Conservation (phyloP, 768 basidiomycete genomes). For the Trametes gibbosa region DNA sequence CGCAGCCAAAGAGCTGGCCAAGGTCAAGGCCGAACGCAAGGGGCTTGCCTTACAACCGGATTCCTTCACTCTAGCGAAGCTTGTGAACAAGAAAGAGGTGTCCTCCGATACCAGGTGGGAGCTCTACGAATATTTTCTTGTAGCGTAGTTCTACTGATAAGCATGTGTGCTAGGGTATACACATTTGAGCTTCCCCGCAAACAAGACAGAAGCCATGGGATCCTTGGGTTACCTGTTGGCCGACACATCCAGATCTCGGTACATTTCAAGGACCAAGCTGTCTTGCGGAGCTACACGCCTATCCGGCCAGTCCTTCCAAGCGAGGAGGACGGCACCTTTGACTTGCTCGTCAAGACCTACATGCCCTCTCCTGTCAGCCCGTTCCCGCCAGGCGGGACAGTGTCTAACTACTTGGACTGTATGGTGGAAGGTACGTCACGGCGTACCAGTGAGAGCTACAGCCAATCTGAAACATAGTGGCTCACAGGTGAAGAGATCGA, state of each 20-base stretch:
- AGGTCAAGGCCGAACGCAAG: slow-evolving; percentile 21
- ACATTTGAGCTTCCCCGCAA: slow-evolving; percentile 21
- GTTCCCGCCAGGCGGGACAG: slow-evolving; percentile 23
- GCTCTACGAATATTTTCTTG: background rate
- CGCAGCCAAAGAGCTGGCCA: slow-evolving; percentile 16
- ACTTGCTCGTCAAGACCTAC: slow-evolving; percentile 27
- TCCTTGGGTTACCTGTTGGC: slow-evolving; percentile 20
- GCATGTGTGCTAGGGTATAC: slow-evolving; percentile 10
- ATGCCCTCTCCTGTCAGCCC: slow-evolving; percentile 12
- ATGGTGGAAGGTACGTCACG: slow-evolving; percentile 15
- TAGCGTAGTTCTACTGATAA: background rate
- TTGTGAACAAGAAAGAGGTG: slow-evolving; percentile 15
- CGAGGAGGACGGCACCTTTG: slow-evolving; percentile 25
- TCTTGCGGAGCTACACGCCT: slow-evolving; percentile 24
- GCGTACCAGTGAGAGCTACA: too few relatives aligned
- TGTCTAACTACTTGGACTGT: slow-evolving; percentile 25
- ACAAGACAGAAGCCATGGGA: slow-evolving; percentile 14
- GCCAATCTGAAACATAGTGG: background rate
- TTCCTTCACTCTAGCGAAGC: slow-evolving; percentile 19
- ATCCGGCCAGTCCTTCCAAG: slow-evolving; percentile 19
- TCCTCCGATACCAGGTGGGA: slow-evolving; percentile 21
- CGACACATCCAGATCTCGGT: slow-evolving; percentile 21
- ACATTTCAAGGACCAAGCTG: slow-evolving; percentile 24
- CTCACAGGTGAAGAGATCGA: slow-evolving; percentile 25
- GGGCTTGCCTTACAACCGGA: slow-evolving; percentile 22